A percentile compares a stretch with the other conserved stretches of the same genome.
phyloP scores from a whole-genome alignment of 2,329 filamentous ascomycete species.

The Meredithiella fracta region DNA sequence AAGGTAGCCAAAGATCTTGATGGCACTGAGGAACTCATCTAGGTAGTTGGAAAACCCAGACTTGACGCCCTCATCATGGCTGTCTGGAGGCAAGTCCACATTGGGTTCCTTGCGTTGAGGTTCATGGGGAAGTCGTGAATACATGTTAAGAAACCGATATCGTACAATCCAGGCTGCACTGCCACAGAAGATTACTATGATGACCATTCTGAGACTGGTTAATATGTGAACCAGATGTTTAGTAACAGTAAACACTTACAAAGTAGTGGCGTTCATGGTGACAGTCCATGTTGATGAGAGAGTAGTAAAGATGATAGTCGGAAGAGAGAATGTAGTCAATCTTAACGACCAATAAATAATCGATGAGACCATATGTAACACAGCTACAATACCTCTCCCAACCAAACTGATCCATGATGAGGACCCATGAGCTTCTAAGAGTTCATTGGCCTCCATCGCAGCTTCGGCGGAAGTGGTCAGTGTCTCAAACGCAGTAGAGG shows the following conservation, averaged over 20 bases:
- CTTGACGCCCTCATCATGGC: conserved; percentile 77
- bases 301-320: conserved; percentile 74
- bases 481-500: conserved; percentile 7
- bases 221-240: background rate
- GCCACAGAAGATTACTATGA: conserved; percentile 61
- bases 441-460: conserved; percentile 6
- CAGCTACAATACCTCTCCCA: conserved; percentile 35
- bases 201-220: conserved; percentile 44
- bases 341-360: conserved; percentile 65
- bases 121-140: conserved; percentile 80
- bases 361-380: conserved; percentile 39
- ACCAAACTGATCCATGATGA: conserved; percentile 42
- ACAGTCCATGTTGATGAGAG: conserved; percentile 90
- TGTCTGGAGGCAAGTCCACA: conserved; percentile 86
- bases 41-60: conserved; percentile 88
- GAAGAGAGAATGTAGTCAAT: conserved; percentile 74
- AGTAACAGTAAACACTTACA: conserved; percentile 38
- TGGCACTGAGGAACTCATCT: conserved; percentile 93
- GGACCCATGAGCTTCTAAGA: conserved; percentile 17
- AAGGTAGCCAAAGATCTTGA: conserved; percentile 96
- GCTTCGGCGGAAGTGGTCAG: conserved; percentile 6
- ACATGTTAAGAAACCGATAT: conserved; percentile 95
- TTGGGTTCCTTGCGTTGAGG: conserved; percentile 92
- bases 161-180: conserved; percentile 83
- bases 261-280: conserved; percentile 94